Base-by-base conservation (phyloP, 305 asterid species). In the Fraxinus sp. region DNA sequence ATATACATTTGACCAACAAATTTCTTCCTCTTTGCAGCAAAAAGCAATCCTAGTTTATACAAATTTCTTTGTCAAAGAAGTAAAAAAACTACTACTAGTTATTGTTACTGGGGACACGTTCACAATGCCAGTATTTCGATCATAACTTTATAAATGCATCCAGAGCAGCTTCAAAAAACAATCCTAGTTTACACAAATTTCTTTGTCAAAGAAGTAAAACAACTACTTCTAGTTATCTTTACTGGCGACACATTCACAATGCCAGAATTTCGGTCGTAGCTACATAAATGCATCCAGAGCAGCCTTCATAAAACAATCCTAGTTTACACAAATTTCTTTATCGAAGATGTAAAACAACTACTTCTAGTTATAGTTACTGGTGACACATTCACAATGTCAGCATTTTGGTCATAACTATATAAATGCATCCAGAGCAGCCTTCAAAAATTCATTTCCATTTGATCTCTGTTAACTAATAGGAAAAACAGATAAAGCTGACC, bases 401-500 rank as follows among this genome's bases (percentile, higher is more conserved):
- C 20, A 16, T 46, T 49, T 77, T 26, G 66, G 66, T 55, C 66
- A 55, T 5, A 52, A 52, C 8, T 52, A 5, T 55, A 55, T n/a
- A 55, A n/a, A 55, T 5, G 24, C 24, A 16, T 55, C 24, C 24
- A 55, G 24, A 55, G 24, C 66, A n/a, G 10, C 26, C 66, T 55
- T 55, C 66, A 1, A n/a, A 55, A 55, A 55, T 49, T 2, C 43
- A 43, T 30, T 28, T 55, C 46, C 28, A 55, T 14, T 79, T 55
- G 22, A 71, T 36, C 80, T 71, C 39, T 1, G 9, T 78, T 46
- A 66, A 52, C 18, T 18, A 20, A 13, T 8, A 75, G 80, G 0
- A 8, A 7, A 77, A 20, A 75, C 11, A 35, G 39, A 77, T 20
- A 79, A 68, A 74, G 78, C 87, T 52, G 20, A 95, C 99, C 99